Evolutionary conservation across 371 early-diverging fungal genomes (phyloP), one percentile per base, ranked within the genome.

Genomic region (Polyrhizophydium stewartii): DNA sequence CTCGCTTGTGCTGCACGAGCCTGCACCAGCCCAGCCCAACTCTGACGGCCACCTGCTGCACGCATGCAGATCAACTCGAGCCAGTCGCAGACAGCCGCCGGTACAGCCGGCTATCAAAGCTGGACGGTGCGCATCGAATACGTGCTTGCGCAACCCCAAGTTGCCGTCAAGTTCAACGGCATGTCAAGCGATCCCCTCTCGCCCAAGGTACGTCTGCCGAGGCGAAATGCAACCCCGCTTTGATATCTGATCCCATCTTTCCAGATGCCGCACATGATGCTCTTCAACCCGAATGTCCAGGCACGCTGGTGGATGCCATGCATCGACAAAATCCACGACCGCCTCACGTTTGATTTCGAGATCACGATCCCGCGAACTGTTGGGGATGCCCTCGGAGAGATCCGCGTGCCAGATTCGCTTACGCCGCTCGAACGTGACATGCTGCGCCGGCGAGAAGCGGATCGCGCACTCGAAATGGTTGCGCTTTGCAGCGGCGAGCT

Each of bases 281-380:
- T 92, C 6, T 10, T 6, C 28, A 22, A 22, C 10, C 25, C 28
- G 7, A 83, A 88, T 58, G 89, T 90, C 64, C 87, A 86, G 49
- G 83, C 87, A 25, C 85, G 96, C 1, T 66, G 83, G 41, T 94
- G 95, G 95, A 74, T 94, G 47, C 96, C 96, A 1, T 94, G 94
- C 67, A 66, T 92, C 45, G 94, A 96, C 66, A 73, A 79, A 24
- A 63, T 85, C 10, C 80, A 85, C 19, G 90, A 89, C 47, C 73
- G 89, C 59, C 85, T 87, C 56, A 92, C 91, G 2, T 96, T 93
- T 93, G 92, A 92, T 45, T 74, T 96, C 67, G 85, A 90, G 52
- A 86, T 88, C 40, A 46, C 64, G 24, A 57, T 64, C 22, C 71
- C 71, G 1, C 1, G 60, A 5, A 59, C 56, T 1, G 46, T 62